Evolutionary conservation across 192 early-diverging fungal genomes (phyloP), one percentile per base, ranked within the genome.

Genomic region (Mortierella claussenii): DNA sequence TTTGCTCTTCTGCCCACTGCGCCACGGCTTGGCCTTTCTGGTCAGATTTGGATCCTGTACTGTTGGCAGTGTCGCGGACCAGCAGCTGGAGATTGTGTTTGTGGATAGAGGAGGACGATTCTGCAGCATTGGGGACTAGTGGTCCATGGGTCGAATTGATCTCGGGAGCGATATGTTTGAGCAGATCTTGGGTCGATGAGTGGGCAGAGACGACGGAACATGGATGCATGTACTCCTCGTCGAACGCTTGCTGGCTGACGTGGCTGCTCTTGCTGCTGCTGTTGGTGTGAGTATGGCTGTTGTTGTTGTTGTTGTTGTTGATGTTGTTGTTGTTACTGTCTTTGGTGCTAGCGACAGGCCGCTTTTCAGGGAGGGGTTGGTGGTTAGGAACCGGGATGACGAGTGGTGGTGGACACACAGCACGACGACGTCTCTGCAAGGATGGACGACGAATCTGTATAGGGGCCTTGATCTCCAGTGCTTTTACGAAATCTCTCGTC

Each of bases 1-100:
- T 63, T 43, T 75, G 71, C 2, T 66, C 71, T 2, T 60, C 20
- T 7, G 71, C 71, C 71, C 71, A 75, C 9, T n/a, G 42, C 0
- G 52, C 34, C 0, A 75, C 28, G 2, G 23, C 50, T 9, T 52
- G 31, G 10, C 47, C n/a, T 21, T 42, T 58, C n/a, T 32, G 27
- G 55, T 24, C n/a, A n/a, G n/a, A n/a, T n/a, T n/a, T n/a, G n/a
- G n/a, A n/a, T n/a, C n/a, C n/a, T 46, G 30, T 5, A 11, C 23
- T 15, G 21, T 10, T 51, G 17, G n/a, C 8, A 1, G 2, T 34
- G 30, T 9, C 30, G 20, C 20, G 1, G 21, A 20, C 15, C 32
- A 20, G 0, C 28, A 27, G 13, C 21, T 40, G 12, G 54, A 49
- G 24, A 24, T 23, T 20, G 10, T 47, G 43, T 28, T 24, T 5